Base-by-base conservation (phyloP, 768 basidiomycete genomes). In the Russula sp. region DNA sequence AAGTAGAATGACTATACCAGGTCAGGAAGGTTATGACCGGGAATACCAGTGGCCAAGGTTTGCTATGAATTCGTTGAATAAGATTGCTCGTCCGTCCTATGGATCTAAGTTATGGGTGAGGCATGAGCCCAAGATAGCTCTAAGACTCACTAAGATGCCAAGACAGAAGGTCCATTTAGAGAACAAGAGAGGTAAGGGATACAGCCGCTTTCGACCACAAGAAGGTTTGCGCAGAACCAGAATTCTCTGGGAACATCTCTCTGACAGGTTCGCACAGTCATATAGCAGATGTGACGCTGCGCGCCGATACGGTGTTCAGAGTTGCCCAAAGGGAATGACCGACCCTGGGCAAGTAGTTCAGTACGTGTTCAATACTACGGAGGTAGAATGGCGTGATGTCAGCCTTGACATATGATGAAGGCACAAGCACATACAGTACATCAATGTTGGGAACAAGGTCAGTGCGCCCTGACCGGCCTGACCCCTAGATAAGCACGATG, bases 241-340 rank as follows among this genome's bases (percentile, higher is more conserved):
- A 42, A 49, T 49, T 34, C 46, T 56, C 34, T 62, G 36, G 34
- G 46, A 30, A 56, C 24, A 18, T 55, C 36, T 36, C 16, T 26
- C 49, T 5, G 49, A 50, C 16, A 56, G 20, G 28, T 50, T 62
- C 61, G 38, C 54, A 62, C 61, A 57, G 26, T 62, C 61, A 62
- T 57, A 56, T 20, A 40, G 30, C 14, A 14, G 50, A 13, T 16
- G 38, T 61, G 30, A 48, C 32, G 26, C 9, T 11, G 18, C 18
- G 16, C 38, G 38, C 40, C 42, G n/a, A 34, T 22, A 61, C 26
- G 28, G 40, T 16, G 59, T 53, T n/a, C 51, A 18, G 51, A 24
- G 51, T 53, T 61, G 20, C 60, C 40, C 24, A 53, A 61, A 52
- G 30, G 10, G 30, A 52, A 28, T 26, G 28, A 36, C 32, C 9